phyloP scores from a whole-genome alignment of 352 stramenopile genomes.

The Pythium inflatum region DNA sequence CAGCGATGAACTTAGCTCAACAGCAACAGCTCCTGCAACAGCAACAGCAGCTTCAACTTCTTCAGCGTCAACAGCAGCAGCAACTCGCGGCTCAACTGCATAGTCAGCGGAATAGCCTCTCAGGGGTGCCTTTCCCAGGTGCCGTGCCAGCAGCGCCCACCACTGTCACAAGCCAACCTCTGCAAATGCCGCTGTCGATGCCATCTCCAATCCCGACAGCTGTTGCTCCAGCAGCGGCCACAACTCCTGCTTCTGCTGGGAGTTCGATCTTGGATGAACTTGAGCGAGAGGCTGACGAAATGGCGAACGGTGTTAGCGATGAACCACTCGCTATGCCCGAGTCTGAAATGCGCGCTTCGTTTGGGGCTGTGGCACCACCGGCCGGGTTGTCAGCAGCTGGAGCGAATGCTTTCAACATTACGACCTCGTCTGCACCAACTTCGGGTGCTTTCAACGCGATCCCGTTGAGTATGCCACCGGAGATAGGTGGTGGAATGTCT shows the following conservation, averaged over 20 bases:
- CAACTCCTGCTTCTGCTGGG: constrained; percentile 33
- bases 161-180: constrained; percentile 37
- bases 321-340: constrained; percentile 84
- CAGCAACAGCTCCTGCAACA: constrained; percentile 34
- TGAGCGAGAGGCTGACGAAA: constrained; percentile 85
- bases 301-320: constrained; percentile 83
- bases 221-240: constrained; percentile 1
- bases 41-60: constrained; percentile 32
- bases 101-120: constrained; percentile 64
- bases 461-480: constrained; percentile 73
- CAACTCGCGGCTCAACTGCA: constrained; percentile 79
- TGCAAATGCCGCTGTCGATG: constrained; percentile 63
- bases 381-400: constrained; percentile 29
- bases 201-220: constrained; percentile 24
- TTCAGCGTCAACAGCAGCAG: constrained; percentile 62
- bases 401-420: constrained; percentile 32
- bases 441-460: constrained; percentile 52
- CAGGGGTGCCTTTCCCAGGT: constrained; percentile 62
- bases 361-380: constrained; percentile 35
- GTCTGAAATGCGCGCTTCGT: constrained; percentile 63
- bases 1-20: constrained; percentile 26
- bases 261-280: constrained; percentile 87
- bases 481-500: constrained; percentile 54
- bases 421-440: constrained; percentile 22
- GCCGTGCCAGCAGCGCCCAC: constrained; percentile 24